These are phyloP conservation scores for Gloeophyllum trabeum DNA, from an alignment of 768 basidiomycete species.

Conservation along the genomic window DNA sequence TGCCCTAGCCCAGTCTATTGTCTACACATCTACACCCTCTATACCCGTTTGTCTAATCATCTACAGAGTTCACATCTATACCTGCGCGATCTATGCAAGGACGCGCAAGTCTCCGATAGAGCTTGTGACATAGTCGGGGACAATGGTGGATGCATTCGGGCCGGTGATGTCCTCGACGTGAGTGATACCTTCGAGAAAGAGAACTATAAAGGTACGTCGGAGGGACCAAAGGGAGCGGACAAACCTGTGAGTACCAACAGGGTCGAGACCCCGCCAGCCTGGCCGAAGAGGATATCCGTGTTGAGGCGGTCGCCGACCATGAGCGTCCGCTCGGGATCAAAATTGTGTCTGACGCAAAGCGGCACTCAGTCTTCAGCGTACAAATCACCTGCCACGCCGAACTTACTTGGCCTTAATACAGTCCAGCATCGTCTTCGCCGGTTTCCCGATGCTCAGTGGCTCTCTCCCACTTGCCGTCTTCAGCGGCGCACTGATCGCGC, in stretches of 20 bases:
- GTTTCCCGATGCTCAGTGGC: slow-evolving; percentile 83
- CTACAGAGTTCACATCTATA: too few species aligned
- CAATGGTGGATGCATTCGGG: slow-evolving; percentile 52
- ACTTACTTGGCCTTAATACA: slow-evolving; percentile 73
- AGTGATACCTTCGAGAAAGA: slow-evolving; percentile 54
- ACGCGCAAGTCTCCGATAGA: slow-evolving; percentile 76
- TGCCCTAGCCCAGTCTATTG: too few species aligned
- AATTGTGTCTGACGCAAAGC: slow-evolving; percentile 51
- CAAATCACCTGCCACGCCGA: background rate
- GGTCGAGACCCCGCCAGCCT: slow-evolving; percentile 75
- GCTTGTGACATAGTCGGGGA: slow-evolving; percentile 73
- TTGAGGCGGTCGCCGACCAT: slow-evolving; percentile 96
- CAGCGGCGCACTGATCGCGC: slow-evolving; percentile 75
- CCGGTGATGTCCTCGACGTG: slow-evolving; percentile 63
- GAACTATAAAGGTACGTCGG: slow-evolving; percentile 1
- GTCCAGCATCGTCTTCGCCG: slow-evolving; percentile 85
- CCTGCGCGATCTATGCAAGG: too few species aligned
- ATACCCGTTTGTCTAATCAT: too few species aligned
- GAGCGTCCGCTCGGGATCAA: slow-evolving; percentile 78
- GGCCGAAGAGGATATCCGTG: slow-evolving; percentile 93
- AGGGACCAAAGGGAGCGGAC: slow-evolving; percentile 7
- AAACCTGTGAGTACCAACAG: slow-evolving; percentile 88
- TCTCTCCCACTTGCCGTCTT: slow-evolving; percentile 56
- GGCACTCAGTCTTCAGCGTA: background rate
- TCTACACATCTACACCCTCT: too few species aligned